These are phyloP conservation scores for Cinnamomum micranthum DNA, from an alignment of 164 flowering plant species.

Conservation along the genomic window DNA sequence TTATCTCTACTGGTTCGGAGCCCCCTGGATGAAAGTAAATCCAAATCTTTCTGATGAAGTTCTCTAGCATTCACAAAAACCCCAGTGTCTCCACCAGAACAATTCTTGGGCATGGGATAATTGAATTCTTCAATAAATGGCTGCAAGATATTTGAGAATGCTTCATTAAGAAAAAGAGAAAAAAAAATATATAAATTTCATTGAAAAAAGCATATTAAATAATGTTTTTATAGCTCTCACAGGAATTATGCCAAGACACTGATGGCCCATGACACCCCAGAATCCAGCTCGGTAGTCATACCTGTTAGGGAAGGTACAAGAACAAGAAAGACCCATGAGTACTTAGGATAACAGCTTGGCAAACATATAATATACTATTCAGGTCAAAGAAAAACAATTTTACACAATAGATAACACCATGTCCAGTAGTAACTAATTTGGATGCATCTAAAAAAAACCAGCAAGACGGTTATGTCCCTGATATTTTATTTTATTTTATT, in stretches of 20 bases:
- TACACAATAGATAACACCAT: background rate
- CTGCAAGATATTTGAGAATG: slow-evolving; percentile 40
- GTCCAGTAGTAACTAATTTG: background rate
- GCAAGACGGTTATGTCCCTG: background rate
- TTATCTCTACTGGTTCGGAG: slow-evolving; percentile 61
- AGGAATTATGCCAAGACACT: slow-evolving; percentile 86
- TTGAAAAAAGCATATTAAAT: no score
- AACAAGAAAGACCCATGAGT: background rate
- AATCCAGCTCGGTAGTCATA: slow-evolving; percentile 90
- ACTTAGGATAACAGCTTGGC: background rate
- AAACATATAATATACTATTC: background rate
- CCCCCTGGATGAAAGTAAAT: slow-evolving; percentile 76
- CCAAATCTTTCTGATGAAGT: slow-evolving; percentile 80
- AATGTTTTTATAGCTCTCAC: slow-evolving; percentile 36
- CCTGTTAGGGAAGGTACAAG: slow-evolving; percentile 38
- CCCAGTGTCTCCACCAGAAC: slow-evolving; percentile 80
- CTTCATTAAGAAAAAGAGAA: background rate
- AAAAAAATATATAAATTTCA: background rate
- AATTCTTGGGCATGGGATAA: slow-evolving; percentile 62
- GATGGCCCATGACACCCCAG: slow-evolving; percentile 91
- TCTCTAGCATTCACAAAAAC: slow-evolving; percentile 90
- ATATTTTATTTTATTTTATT: background rate
- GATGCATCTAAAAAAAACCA: background rate
- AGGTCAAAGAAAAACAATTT: background rate
- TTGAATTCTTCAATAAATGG: slow-evolving; percentile 85